Base-by-base conservation (phyloP, 2,329 filamentous ascomycete genomes). In the Neofusicoccum kwambonambiense region DNA sequence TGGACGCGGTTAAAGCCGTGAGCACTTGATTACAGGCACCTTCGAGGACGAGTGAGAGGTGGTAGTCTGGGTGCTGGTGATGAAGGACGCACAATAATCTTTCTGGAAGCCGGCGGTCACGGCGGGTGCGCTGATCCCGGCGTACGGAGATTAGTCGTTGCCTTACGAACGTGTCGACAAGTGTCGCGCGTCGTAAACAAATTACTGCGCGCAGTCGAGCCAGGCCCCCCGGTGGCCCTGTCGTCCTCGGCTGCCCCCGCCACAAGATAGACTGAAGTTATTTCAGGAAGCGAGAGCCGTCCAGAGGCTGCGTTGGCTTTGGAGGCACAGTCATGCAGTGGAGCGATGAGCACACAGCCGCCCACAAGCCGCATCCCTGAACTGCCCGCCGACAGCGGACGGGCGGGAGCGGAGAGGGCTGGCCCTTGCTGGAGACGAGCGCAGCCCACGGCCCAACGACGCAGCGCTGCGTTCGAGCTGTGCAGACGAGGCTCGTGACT, bases 121-220 rank as follows among this genome's bases (percentile, higher is more conserved):
- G 54, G 39, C 54, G 41, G 54, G 15, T 44, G 54, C 22, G 39
- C 54, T 58, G 57, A 62, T 62, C 57, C 57, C 57, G 57, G 57
- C 42, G 39, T 27, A 62, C 44, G 57, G 57, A 62, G 35, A 62
- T 62, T 62, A 62, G 57, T 50, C 44, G 57, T 62, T 62, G 57
- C 42, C 57, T 47, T 44, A 58, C 54, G 54, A 45, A 58, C 41
- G 54, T 58, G 41, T 58, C 54, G 54, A 44, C 39, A 44, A 44
- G 54, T 44, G 54, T 42, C 54, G 37, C 41, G 54, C 54, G 54
- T 45, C 54, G 54, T 58, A 58, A 58, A 58, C 54, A 58, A 58
- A 45, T 58, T 45, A 13, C 54, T 58, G 41, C 22, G 41, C 54
- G n/a, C 37, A 57, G 52, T 17, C 15, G 52, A 31, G 39, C 39